Conservation (phyloP, 208 protist species). For the Trichomonas gallinae region DNA sequence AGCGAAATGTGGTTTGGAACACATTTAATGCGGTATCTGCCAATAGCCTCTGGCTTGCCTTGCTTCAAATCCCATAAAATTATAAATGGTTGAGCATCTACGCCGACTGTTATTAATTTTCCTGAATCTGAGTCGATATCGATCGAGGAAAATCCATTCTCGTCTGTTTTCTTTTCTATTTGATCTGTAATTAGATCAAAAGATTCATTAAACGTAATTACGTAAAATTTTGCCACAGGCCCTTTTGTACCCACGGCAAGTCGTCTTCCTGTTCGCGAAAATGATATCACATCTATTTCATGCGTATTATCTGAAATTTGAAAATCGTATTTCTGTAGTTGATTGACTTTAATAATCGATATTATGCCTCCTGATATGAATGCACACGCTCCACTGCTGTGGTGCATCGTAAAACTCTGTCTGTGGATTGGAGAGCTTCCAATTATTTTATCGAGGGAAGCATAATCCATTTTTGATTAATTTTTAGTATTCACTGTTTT, state of each 20-base stretch:
- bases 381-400: not conserved
- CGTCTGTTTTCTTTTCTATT: not conserved
- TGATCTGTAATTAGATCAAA: not conserved
- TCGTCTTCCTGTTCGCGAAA: not conserved
- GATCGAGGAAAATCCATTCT: not conserved
- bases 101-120: not conserved
- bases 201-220: not conserved
- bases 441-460: not conserved
- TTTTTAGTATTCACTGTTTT: not conserved
- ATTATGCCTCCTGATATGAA: not conserved
- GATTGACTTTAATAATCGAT: not conserved
- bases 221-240: not conserved
- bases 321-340: not conserved
- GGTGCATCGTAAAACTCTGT: not conserved
- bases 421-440: not conserved
- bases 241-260: not conserved
- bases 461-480: not conserved
- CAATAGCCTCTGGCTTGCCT: not conserved
- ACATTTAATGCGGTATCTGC: not conserved
- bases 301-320: not conserved
- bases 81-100: not conserved
- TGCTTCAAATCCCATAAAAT: not conserved
- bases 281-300: not conserved
- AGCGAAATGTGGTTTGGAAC: not conserved
- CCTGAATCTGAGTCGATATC: not conserved